Percentiles rank a stretch among this genome's conserved stretches.
phyloP scores from a whole-genome alignment of 2,329 filamentous ascomycete genomes.

The Phaeosphaeria sp. region DNA sequence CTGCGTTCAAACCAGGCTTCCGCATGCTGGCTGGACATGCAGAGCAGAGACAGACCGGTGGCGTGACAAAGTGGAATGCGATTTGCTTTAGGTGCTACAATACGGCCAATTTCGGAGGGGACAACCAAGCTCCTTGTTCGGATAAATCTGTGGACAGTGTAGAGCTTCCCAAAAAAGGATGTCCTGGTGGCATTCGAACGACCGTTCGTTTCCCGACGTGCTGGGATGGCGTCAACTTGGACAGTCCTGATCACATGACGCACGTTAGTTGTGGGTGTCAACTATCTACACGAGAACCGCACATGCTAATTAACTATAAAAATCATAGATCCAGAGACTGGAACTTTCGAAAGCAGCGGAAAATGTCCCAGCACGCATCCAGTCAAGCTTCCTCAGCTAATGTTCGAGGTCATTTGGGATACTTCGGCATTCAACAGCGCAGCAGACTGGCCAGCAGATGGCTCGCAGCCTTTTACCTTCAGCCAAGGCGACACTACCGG shows the following conservation, averaged over 20 bases:
- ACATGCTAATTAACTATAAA: too few relatives aligned
- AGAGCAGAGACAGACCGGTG: conserved; percentile 32
- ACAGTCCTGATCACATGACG: too few relatives aligned
- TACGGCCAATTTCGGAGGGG: conserved; percentile 54
- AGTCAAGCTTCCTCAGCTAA: conserved; percentile 55
- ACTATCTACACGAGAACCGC: background rate
- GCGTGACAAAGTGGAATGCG: background rate
- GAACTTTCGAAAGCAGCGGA: conserved; percentile 28
- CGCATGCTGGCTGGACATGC: conserved; percentile 35
- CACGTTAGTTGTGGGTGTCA: conserved; percentile 43
- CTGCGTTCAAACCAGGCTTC: conserved; percentile 33
- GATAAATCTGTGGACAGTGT: conserved; percentile 44
- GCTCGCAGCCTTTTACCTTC: conserved; percentile 35
- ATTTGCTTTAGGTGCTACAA: conserved; percentile 36
- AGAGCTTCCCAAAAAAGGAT: conserved; percentile 30
- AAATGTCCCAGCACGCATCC: conserved; percentile 52
- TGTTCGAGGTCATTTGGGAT: conserved; percentile 57
- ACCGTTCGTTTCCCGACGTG: conserved; percentile 58
- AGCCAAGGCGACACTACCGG: conserved; percentile 47
- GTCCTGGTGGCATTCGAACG: conserved; percentile 53
- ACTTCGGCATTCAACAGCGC: conserved; percentile 39
- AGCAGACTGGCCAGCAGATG: conserved; percentile 29
- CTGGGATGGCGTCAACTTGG: conserved; percentile 61
- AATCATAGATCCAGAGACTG: conserved; percentile 31
- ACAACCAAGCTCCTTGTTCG: conserved; percentile 48